A percentile compares a stretch with the other conserved stretches of the same genome.
phyloP scores from a whole-genome alignment of 139 green algal genomes.

The Mychonastes homosphaera region DNA sequence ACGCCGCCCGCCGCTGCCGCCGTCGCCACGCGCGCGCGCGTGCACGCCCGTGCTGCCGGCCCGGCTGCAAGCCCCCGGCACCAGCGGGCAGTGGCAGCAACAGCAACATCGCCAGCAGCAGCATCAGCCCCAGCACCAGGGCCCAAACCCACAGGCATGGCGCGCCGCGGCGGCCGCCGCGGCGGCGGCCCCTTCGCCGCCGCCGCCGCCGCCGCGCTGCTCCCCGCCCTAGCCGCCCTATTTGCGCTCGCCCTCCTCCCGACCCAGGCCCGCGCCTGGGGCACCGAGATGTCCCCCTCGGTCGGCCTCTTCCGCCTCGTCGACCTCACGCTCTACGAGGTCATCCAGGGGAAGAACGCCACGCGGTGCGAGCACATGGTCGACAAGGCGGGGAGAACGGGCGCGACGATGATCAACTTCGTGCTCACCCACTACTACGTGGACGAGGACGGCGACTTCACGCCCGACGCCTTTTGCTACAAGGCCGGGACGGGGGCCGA shows the following conservation, averaged over 20 bases:
- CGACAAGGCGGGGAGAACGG: background rate
- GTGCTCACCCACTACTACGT: slow-evolving; percentile 17
- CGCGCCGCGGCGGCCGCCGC: no score
- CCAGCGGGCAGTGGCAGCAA: background rate
- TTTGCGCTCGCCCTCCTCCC: no score
- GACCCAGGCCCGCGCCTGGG: no score
- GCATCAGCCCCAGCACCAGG: background rate
- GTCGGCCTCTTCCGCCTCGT: slow-evolving; percentile 6
- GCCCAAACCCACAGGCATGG: no score
- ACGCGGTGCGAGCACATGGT: slow-evolving; percentile 17
- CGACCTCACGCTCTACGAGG: slow-evolving; percentile 1
- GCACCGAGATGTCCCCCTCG: slow-evolving; percentile 14
- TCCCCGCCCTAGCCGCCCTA: no score
- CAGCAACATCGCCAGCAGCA: slow-evolving; percentile 1
- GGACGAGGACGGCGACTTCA: slow-evolving; percentile 9
- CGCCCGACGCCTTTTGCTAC: slow-evolving; percentile 15
- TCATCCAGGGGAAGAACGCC: background rate
- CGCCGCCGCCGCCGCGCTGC: no score
- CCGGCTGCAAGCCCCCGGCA: background rate
- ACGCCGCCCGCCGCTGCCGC: background rate
- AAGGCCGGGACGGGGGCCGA: background rate
- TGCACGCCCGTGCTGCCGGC: background rate
- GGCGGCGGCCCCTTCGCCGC: no score
- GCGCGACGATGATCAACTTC: slow-evolving; percentile 16
- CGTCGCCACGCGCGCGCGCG: no score